phyloP scores from a whole-genome alignment of 2,329 filamentous ascomycete genomes.

The Aspergillus brunneoviolaceus region DNA sequence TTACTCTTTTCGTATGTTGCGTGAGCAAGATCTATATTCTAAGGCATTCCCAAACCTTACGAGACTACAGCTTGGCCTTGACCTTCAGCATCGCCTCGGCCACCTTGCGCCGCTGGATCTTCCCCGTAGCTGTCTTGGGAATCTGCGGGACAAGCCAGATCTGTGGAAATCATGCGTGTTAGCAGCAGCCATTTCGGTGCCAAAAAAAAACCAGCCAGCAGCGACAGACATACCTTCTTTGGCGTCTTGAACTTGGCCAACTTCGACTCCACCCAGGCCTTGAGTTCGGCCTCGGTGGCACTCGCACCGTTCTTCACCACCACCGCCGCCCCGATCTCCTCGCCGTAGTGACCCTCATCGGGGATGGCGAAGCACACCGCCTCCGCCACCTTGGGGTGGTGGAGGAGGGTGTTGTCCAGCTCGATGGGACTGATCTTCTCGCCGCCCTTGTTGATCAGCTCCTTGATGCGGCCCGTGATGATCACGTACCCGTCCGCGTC shows the following conservation, averaged over 20 bases:
- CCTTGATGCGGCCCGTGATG: constrained; percentile 90
- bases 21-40: background rate
- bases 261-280: constrained; percentile 66
- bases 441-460: constrained; percentile 84
- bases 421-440: constrained; percentile 90
- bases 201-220: background rate
- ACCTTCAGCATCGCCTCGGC: constrained; percentile 71
- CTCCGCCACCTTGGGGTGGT: constrained; percentile 70
- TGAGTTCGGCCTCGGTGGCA: constrained; percentile 61
- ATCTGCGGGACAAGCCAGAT: constrained; percentile 80
- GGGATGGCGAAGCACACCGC: constrained; percentile 81
- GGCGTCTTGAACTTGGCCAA: constrained; percentile 83
- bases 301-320: constrained; percentile 67
- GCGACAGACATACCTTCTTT: constrained; percentile 61
- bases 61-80: constrained; percentile 52
- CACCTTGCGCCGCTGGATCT: constrained; percentile 83
- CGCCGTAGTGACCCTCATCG: constrained; percentile 73
- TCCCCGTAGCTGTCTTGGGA: constrained; percentile 90
- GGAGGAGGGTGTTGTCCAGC: constrained; percentile 76
- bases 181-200: background rate
- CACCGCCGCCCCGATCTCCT: constrained; percentile 75
- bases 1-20: background rate
- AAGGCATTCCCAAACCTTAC: background rate
- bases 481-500: constrained; percentile 78
- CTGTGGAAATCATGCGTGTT: constrained; percentile 37